Percentiles rank a stretch among this genome's conserved stretches.
phyloP scores from a whole-genome alignment of 768 basidiomycete genomes.

The Fomitopsis serialis region DNA sequence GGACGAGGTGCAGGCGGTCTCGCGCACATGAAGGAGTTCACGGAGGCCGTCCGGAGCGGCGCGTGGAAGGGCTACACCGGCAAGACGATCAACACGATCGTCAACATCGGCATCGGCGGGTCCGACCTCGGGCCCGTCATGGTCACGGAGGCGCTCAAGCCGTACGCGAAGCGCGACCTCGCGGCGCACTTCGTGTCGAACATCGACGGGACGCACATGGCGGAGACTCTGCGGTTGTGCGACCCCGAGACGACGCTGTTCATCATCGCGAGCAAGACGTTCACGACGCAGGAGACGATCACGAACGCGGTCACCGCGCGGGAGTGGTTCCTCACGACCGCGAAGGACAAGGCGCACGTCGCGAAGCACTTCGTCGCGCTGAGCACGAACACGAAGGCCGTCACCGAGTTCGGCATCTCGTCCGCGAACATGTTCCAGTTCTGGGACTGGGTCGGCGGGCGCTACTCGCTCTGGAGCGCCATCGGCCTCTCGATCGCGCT shows the following conservation, averaged over 20 bases:
- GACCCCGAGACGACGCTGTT: conserved; percentile 93
- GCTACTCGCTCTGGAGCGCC: conserved; percentile 97
- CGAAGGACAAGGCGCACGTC: conserved; percentile 85
- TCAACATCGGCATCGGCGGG: conserved; percentile 99
- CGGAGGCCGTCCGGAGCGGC: conserved; percentile 77
- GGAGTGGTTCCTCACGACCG: conserved; percentile 85
- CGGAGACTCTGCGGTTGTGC: conserved; percentile 76
- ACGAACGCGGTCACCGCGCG: conserved; percentile 95
- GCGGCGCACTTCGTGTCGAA: conserved; percentile 90
- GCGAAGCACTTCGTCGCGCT: conserved; percentile 99
- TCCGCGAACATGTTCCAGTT: conserved; percentile 97
- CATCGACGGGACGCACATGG: conserved; percentile 96
- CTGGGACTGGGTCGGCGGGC: conserved; percentile 99
- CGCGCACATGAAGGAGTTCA: conserved; percentile 88
- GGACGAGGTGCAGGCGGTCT: conserved; percentile 79
- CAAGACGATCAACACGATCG: conserved; percentile 88
- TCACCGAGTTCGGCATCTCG: conserved; percentile 89
- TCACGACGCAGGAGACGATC: conserved; percentile 99
- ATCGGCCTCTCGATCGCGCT: conserved; percentile 95
- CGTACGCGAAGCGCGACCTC: conserved; percentile 86
- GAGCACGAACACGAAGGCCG: conserved; percentile 92
- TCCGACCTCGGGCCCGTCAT: conserved; percentile 98
- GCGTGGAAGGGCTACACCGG: conserved; percentile 97
- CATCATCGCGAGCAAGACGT: conserved; percentile 98
- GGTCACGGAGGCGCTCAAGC: conserved; percentile 96